A percentile compares a stretch with the other conserved stretches of the same genome.
Conservation (phyloP, 176 grass and related monocot species). For the Sorghum bicolor region DNA sequence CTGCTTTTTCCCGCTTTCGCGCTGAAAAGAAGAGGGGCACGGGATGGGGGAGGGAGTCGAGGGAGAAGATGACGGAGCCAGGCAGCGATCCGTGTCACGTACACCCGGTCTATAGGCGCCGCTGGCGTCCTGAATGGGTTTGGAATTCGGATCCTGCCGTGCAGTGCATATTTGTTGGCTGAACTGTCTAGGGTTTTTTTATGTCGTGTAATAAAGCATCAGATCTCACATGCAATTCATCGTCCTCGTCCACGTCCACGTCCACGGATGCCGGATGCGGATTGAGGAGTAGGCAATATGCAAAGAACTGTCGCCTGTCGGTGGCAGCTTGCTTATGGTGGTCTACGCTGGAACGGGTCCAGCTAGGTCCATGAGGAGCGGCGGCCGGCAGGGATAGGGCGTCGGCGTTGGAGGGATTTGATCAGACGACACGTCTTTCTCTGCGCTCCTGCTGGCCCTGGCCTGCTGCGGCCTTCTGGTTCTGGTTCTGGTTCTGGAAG, state of each 20-base stretch:
- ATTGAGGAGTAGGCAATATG: no score
- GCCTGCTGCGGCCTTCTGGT: neutral
- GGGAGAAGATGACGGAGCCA: neutral
- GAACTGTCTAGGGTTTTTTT: neutral
- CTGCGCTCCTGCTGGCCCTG: neutral
- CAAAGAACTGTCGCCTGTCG: neutral
- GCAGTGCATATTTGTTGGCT: neutral
- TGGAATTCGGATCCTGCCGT: neutral
- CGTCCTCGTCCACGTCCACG: neutral
- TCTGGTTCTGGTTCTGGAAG: slow-evolving; percentile 22
- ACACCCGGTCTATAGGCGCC: neutral
- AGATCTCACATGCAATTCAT: neutral
- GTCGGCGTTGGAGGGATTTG: slow-evolving; percentile 16
- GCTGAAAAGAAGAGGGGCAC: slow-evolving; percentile 46
- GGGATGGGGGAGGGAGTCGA: neutral
- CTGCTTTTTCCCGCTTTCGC: slow-evolving; percentile 39
- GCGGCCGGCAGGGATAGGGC: neutral
- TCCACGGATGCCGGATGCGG: no score
- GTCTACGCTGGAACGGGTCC: neutral
- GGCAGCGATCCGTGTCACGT: neutral
- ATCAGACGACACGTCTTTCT: neutral
- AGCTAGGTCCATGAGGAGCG: neutral
- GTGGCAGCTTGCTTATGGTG: neutral
- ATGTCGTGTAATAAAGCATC: neutral
- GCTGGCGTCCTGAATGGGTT: neutral